Evolutionary conservation across 2,329 filamentous ascomycete genomes (phyloP).

Genomic region (Paecilomyces dactylethromorphus): DNA sequence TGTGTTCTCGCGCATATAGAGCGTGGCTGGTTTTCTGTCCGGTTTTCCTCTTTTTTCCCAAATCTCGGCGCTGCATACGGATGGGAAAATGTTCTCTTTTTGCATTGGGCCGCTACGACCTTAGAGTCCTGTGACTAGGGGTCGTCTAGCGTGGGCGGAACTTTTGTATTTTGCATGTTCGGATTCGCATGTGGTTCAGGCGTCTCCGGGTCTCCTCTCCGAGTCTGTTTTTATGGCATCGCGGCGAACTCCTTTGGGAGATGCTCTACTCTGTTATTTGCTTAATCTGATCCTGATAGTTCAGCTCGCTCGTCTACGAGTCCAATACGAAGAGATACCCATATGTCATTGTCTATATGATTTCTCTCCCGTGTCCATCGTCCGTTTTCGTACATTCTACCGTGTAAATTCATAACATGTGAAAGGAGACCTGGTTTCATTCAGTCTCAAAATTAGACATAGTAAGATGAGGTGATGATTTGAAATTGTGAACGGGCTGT

Average conservation of each 20-base stretch:
- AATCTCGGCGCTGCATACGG: not conserved
- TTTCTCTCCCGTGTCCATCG: not conserved
- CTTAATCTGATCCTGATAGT: not conserved
- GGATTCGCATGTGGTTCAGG: not conserved
- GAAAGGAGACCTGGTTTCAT: too few relatives aligned
- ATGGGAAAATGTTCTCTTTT: not conserved
- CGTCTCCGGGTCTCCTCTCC: not conserved
- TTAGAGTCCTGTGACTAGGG: not conserved
- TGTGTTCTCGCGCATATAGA: not conserved
- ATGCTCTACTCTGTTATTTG: not conserved
- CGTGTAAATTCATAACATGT: too few relatives aligned
- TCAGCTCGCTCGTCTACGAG: not conserved
- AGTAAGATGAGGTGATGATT: too few relatives aligned
- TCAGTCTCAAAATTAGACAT: too few relatives aligned
- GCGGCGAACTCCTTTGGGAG: not conserved
- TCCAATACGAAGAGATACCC: not conserved
- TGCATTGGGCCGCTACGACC: not conserved
- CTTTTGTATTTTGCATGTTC: not conserved
- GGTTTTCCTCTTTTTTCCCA: not conserved
- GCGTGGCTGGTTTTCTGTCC: not conserved
- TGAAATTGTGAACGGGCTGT: not conserved
- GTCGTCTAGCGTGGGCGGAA: not conserved
- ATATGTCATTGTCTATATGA: not conserved
- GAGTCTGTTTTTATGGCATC: not conserved
- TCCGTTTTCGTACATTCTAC: too few relatives aligned